These are phyloP conservation scores for Alternaria hordeiaustralica DNA, from an alignment of 2,329 filamentous ascomycete genomes.

Conservation along the genomic window DNA sequence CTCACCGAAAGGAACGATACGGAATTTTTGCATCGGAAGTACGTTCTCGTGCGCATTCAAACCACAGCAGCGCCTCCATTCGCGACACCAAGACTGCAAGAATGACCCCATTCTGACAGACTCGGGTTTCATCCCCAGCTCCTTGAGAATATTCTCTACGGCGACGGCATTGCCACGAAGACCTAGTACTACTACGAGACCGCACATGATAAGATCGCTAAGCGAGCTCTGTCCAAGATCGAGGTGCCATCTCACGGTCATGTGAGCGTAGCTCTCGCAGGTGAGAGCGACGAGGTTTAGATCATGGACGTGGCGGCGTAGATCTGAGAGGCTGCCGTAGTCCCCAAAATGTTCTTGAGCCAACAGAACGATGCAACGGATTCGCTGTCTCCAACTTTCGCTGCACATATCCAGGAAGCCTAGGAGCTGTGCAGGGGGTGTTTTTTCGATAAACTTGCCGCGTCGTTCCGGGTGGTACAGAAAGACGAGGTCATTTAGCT, in stretches of 20 bases:
- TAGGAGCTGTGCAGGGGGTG: neutral
- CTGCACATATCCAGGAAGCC: neutral
- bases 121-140: neutral
- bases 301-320: neutral
- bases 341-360: neutral
- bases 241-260: neutral
- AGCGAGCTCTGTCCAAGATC: neutral
- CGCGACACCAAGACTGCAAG: neutral
- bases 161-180: neutral
- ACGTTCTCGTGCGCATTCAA: neutral
- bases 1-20: neutral
- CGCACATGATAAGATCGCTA: neutral
- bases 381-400: neutral
- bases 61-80: neutral
- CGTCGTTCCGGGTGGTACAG: neutral
- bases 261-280: neutral
- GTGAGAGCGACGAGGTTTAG: neutral
- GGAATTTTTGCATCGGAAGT: neutral
- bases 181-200: neutral
- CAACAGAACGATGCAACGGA: neutral
- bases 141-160: neutral
- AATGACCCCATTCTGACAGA: neutral
- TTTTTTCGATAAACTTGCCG: neutral
- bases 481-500: neutral
- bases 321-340: neutral